Percentiles rank a stretch among this genome's conserved stretches.
These are phyloP conservation scores for Vanilla planifolia DNA, from an alignment of 106 monocot genomes.

Conservation along the genomic window DNA sequence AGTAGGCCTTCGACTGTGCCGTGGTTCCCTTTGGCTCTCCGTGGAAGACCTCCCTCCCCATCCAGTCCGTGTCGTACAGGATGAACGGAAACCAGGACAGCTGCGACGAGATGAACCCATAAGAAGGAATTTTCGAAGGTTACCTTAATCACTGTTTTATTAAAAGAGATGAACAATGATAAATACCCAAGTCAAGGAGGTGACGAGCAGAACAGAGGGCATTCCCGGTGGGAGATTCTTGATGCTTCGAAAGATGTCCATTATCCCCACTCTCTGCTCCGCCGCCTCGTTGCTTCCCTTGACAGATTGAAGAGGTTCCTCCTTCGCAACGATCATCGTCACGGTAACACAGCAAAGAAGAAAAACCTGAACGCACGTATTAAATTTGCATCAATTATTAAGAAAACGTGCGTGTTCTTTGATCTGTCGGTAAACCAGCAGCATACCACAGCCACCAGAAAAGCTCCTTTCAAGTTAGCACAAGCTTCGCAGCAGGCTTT, in stretches of 20 bases:
- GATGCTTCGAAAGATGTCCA: slow-evolving; percentile 29
- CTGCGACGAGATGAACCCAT: slow-evolving; percentile 18
- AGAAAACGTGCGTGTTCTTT: no score
- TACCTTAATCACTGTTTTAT: not conserved
- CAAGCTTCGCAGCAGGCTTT: slow-evolving; percentile 95
- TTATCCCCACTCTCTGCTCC: slow-evolving; percentile 9
- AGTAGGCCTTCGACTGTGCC: slow-evolving; percentile 37
- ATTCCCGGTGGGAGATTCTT: slow-evolving; percentile 67
- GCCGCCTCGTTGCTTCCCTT: slow-evolving; percentile 8
- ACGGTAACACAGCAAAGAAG: slow-evolving; percentile 32
- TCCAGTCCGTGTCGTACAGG: slow-evolving; percentile 97
- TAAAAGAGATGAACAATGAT: not conserved
- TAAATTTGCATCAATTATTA: no score
- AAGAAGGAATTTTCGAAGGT: not conserved
- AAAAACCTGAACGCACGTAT: no score
- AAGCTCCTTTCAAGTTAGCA: slow-evolving; percentile 97
- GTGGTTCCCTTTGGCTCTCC: slow-evolving; percentile 67
- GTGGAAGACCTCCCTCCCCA: slow-evolving; percentile 97
- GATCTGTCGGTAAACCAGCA: no score
- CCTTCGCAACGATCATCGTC: slow-evolving; percentile 42
- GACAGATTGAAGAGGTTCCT: slow-evolving; percentile 22
- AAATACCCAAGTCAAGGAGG: slow-evolving; percentile 56
- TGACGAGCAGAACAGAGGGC: slow-evolving; percentile 50
- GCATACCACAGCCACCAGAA: slow-evolving; percentile 87
- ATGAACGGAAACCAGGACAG: slow-evolving; percentile 97